A percentile compares a stretch with the other conserved stretches of the same genome.
Conservation (phyloP, 2,329 filamentous ascomycete species). For the Cercospora sp. region DNA sequence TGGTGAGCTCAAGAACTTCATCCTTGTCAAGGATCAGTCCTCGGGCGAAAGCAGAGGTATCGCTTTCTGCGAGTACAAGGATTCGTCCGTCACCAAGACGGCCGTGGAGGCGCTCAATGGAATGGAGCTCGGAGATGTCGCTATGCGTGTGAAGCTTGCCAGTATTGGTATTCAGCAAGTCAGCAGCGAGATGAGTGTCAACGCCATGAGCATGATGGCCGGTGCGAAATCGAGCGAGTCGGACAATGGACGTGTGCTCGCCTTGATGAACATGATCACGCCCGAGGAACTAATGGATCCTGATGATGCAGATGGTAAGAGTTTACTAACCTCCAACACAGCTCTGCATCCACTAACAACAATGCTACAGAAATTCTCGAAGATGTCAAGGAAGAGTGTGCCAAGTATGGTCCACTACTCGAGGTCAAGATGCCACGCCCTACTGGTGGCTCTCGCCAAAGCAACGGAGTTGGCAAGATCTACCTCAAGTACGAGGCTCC, state of each 20-base stretch:
- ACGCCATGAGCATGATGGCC: conserved; percentile 96
- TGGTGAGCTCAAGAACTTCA: conserved; percentile 88
- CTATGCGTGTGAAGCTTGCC: conserved; percentile 81
- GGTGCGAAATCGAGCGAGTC: conserved; percentile 75
- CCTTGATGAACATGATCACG: conserved; percentile 98
- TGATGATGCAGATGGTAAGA: conserved; percentile 89
- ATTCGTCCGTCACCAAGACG: conserved; percentile 73
- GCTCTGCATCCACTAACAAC: not conserved
- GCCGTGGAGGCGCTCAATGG: conserved; percentile 89
- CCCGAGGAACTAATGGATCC: conserved; percentile 89
- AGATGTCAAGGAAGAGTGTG: conserved; percentile 89
- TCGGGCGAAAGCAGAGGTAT: conserved; percentile 84
- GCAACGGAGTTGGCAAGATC: conserved; percentile 92
- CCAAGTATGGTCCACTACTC: conserved; percentile 81
- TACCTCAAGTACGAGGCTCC: conserved; percentile 86
- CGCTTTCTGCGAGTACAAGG: conserved; percentile 92
- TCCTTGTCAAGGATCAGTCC: conserved; percentile 80
- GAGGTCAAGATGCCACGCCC: conserved; percentile 94
- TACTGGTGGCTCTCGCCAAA: conserved; percentile 76
- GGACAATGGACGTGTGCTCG: conserved; percentile 80
- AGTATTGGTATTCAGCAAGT: conserved; percentile 95
- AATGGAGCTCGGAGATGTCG: conserved; percentile 87
- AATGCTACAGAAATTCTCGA: conserved; percentile 79
- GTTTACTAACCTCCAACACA: conserved; percentile 8
- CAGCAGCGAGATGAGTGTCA: conserved; percentile 91